Conservation (phyloP, 2,329 filamentous ascomycete genomes). For the Fusarium torreyae region DNA sequence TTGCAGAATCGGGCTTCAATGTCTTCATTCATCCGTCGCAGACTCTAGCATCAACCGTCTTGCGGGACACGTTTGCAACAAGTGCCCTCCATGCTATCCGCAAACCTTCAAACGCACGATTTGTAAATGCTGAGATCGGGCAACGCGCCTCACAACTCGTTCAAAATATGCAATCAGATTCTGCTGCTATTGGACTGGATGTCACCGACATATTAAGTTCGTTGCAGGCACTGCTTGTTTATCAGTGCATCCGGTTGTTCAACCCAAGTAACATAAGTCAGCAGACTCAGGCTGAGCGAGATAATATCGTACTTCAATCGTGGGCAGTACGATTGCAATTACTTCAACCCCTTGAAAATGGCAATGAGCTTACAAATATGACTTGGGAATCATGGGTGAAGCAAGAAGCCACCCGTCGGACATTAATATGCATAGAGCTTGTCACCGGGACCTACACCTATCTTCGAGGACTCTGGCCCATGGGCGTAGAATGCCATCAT, state of each 20-base stretch:
- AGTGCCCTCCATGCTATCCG: neutral
- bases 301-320: neutral
- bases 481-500: neutral
- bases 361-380: fast-evolving
- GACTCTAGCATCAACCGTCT: fast-evolving
- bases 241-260: constrained; percentile 2
- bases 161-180: neutral
- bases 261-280: neutral
- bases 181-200: neutral
- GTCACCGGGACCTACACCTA: neutral
- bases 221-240: neutral
- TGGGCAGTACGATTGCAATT: neutral
- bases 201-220: neutral
- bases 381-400: neutral
- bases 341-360: fast-evolving
- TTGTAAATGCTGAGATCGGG: neutral
- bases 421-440: neutral
- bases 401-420: constrained; percentile 8
- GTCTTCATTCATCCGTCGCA: constrained; percentile 1
- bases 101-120: neutral
- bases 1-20: neutral
- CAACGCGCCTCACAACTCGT: neutral
- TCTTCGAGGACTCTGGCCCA: neutral
- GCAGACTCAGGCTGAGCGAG: neutral
- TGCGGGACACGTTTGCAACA: neutral